Base-by-base conservation (phyloP, 2,329 filamentous ascomycete genomes). In the Phaeosphaeriaceae sp. region DNA sequence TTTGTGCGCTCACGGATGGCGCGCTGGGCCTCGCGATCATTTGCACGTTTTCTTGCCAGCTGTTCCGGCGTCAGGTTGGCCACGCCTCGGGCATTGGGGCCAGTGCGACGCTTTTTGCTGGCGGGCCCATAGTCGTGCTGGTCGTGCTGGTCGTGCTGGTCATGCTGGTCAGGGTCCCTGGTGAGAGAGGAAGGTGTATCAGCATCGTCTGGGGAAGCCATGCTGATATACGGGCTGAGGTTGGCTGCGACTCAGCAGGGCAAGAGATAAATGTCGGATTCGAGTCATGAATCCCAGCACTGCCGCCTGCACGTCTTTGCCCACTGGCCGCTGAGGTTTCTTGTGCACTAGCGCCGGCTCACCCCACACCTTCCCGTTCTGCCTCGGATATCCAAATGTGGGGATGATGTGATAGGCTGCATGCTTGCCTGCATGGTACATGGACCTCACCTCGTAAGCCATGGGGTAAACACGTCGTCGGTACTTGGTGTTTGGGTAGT, bases 21-120 rank as follows among this genome's bases (percentile, higher is more conserved):
- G 40, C 90, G 83, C 71, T 96, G 90, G 23, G 90, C 91, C 72
- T 95, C 90, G 49, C 90, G 86, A 70, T 95, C 90, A 82, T 96
- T 96, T 66, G 90, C 90, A 57, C 92, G 83, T 79, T 96, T 97
- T 73, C 92, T 89, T 23, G 88, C 90, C 50, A 96, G 83, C 75
- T 96, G 92, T 54, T 92, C 89, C 5, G 91, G 89, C 9, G 90
- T 95, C 68, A 96, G 81, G 66, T 89, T 93, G 56, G 91, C 90
- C 47, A 96, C 92, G 56, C 89, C 92, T 60, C 91, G 85, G 50
- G 88, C 77, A 37, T 72, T 75, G 21, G 75, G 66, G 48, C 69
- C 74, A 13, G 67, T 69, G 42, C 66, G 64, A 42, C 72, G 71
- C 52, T 66, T 68, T 58, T 74, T 73, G 41, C 56, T 54, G 17